A percentile compares a stretch with the other conserved stretches of the same genome.
These are phyloP conservation scores for Amanita fuliginea DNA, from an alignment of 768 basidiomycete genomes.

Conservation along the genomic window DNA sequence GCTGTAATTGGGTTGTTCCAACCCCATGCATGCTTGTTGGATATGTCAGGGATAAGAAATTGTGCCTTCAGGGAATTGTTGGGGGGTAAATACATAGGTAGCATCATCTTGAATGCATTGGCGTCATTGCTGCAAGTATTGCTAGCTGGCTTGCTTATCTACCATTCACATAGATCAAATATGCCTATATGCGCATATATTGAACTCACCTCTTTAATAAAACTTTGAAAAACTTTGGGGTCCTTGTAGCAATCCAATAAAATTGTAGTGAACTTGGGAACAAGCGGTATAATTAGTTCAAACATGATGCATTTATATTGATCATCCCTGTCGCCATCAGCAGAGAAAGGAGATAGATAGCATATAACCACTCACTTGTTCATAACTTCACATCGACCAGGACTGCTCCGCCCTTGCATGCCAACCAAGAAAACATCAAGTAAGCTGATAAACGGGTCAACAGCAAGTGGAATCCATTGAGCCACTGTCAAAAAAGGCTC, in stretches of 20 bases:
- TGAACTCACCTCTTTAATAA: background rate
- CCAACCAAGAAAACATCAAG: background rate
- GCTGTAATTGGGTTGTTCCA: background rate
- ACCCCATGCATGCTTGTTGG: background rate
- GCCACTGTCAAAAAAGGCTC: background rate
- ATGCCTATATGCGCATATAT: background rate
- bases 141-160: background rate
- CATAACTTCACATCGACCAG: background rate
- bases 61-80: background rate
- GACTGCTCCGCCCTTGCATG: background rate
- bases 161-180: background rate
- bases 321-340: background rate
- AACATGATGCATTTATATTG: constrained; percentile 1
- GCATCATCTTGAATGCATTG: background rate
- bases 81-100: background rate
- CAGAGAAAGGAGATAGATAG: background rate
- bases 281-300: constrained; percentile 1
- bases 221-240: background rate
- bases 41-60: background rate
- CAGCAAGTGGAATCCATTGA: background rate
- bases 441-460: background rate
- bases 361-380: background rate
- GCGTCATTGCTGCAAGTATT: background rate
- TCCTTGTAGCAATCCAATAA: background rate
- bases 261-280: background rate